A percentile compares a stretch with the other conserved stretches of the same genome.
These are phyloP conservation scores for Annulohypoxylon stygium DNA, from an alignment of 495 filamentous ascomycete species.

Conservation along the genomic window DNA sequence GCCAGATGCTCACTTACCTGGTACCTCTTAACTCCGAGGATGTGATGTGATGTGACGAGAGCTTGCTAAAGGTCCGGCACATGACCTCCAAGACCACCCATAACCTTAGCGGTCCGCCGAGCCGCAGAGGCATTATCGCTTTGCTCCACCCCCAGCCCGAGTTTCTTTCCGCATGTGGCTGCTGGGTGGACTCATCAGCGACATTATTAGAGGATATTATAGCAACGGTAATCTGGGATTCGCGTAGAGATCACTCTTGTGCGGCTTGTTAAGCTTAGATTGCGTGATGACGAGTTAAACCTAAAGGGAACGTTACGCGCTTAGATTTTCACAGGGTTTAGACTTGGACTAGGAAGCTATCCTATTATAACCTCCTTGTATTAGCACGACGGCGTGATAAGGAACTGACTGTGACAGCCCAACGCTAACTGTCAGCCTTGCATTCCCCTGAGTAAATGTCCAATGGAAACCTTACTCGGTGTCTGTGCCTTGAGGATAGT, in stretches of 20 bases:
- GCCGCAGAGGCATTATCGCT: conserved; percentile 27
- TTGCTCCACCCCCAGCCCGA: conserved; percentile 29
- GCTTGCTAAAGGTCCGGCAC: conserved; percentile 29
- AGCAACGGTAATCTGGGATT: conserved; percentile 29
- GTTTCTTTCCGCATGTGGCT: conserved; percentile 29
- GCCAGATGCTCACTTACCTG: not conserved
- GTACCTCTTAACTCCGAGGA: conserved; percentile 37
- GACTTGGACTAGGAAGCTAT: not conserved
- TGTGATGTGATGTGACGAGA: conserved; percentile 43
- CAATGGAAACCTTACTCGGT: not conserved
- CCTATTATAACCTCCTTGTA: conserved; percentile 9
- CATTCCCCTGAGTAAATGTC: not conserved
- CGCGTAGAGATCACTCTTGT: conserved; percentile 32
- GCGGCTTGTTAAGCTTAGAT: conserved; percentile 34
- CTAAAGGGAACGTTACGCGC: conserved; percentile 48
- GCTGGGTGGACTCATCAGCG: conserved; percentile 18
- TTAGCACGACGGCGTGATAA: conserved; percentile 17
- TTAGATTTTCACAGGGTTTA: conserved; percentile 12
- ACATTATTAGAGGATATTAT: conserved; percentile 27
- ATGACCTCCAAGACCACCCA: conserved; percentile 35
- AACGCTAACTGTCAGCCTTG: conserved; percentile 17
- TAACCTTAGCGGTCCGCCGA: conserved; percentile 38
- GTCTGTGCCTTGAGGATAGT: not conserved
- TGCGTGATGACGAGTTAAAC: conserved; percentile 33
- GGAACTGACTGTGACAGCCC: conserved; percentile 12